phyloP scores from a whole-genome alignment of 164 flowering plant species.

The Umbellularia californica region DNA sequence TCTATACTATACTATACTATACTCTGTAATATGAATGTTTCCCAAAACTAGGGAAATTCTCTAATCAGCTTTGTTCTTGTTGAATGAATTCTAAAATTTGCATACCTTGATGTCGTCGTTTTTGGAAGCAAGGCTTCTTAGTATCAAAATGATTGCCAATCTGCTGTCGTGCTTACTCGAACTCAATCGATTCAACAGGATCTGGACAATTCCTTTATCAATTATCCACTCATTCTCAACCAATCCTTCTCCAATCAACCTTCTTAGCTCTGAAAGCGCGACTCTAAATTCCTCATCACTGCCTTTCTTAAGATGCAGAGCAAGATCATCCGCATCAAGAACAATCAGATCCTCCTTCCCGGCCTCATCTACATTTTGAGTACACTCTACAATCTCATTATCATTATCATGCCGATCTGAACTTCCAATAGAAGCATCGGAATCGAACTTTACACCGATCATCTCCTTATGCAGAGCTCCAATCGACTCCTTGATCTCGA shows the following conservation, averaged over 20 bases:
- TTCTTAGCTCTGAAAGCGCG: conserved; percentile 35
- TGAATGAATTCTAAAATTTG: not conserved
- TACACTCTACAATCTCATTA: not conserved
- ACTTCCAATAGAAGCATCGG: not conserved
- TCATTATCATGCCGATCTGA: not conserved
- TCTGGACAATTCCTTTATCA: conserved; percentile 45
- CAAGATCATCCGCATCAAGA: conserved; percentile 38
- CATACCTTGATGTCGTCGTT: conserved; percentile 43
- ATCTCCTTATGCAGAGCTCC: conserved; percentile 32
- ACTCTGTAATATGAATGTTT: too few relatives aligned
- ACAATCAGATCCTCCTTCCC: conserved; percentile 16
- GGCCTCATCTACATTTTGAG: not conserved
- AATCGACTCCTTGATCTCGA: conserved; percentile 38
- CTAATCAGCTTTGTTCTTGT: too few relatives aligned
- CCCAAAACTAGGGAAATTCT: too few relatives aligned
- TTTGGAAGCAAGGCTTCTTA: conserved; percentile 37
- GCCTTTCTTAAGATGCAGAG: conserved; percentile 49
- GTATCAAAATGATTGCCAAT: conserved; percentile 33
- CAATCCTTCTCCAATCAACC: conserved; percentile 22
- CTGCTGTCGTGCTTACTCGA: conserved; percentile 40
- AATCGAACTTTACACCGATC: conserved; percentile 33
- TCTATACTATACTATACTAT: too few relatives aligned
- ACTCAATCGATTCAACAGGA: conserved; percentile 48
- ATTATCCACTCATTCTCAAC: conserved; percentile 35
- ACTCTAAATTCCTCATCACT: conserved; percentile 38